Percentiles rank a stretch among this genome's conserved stretches.
Evolutionary conservation across 2,329 filamentous ascomycete species (phyloP).

Genomic region (Epichloe brachyelytri): DNA sequence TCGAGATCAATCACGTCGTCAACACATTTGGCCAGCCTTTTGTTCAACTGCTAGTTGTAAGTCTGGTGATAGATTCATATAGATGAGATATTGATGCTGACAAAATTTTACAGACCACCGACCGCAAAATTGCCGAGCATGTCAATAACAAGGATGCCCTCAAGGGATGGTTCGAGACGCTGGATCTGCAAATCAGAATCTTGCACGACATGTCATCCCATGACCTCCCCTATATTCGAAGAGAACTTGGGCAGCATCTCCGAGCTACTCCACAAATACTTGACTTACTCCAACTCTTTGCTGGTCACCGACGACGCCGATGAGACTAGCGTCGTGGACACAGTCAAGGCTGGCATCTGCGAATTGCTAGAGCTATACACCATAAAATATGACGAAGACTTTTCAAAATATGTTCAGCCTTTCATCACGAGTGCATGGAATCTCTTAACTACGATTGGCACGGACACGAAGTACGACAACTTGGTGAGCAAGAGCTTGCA

Average conservation of each 20-base stretch:
- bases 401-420: conserved; percentile 63
- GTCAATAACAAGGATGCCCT: conserved; percentile 62
- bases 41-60: conserved; percentile 62
- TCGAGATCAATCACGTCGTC: conserved; percentile 93
- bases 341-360: conserved; percentile 86
- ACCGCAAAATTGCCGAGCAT: conserved; percentile 61
- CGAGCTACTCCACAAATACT: conserved; percentile 77
- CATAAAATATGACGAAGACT: conserved; percentile 91
- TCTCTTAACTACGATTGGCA: conserved; percentile 72
- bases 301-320: conserved; percentile 79
- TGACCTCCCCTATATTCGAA: conserved; percentile 85
- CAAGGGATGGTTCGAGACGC: conserved; percentile 66
- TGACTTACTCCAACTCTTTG: conserved; percentile 75
- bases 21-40: conserved; percentile 74
- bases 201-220: conserved; percentile 97
- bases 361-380: conserved; percentile 82
- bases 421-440: conserved; percentile 90
- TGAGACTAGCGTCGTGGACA: conserved; percentile 74
- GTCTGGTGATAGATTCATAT: conserved; percentile 10
- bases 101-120: conserved; percentile 40
- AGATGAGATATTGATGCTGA: conserved; percentile 6
- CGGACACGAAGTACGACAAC: conserved; percentile 86
- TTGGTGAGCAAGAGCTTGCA: conserved; percentile 90
- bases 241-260: conserved; percentile 70
- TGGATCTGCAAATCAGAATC: conserved; percentile 82